Conservation (phyloP, 495 filamentous ascomycete genomes). For the Sordaria brevicollis region DNA sequence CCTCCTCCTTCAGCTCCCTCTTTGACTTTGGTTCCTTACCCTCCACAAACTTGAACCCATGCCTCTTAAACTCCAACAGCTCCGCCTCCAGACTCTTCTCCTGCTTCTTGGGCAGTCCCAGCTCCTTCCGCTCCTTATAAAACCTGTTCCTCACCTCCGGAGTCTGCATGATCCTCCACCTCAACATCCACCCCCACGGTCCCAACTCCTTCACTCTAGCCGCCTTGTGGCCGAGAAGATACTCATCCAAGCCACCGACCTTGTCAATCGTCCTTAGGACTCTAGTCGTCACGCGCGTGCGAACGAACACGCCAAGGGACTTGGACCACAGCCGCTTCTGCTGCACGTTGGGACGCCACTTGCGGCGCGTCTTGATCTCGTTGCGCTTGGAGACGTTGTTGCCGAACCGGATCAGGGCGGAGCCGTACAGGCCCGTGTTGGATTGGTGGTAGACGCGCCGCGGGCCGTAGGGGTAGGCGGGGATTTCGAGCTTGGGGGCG, state of each 20-base stretch:
- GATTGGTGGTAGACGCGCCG: conserved; percentile 73
- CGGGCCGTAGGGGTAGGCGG: conserved; percentile 80
- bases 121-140: conserved; percentile 33
- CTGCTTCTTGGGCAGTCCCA: conserved; percentile 32
- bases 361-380: conserved; percentile 73
- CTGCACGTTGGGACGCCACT: conserved; percentile 84
- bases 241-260: conserved; percentile 79
- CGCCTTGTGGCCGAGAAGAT: conserved; percentile 66
- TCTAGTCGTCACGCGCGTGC: conserved; percentile 62
- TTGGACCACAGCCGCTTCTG: conserved; percentile 64
- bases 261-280: conserved; percentile 83
- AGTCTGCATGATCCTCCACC: conserved; percentile 45
- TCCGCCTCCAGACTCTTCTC: conserved; percentile 34
- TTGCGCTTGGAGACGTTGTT: conserved; percentile 75
- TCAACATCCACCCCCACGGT: conserved; percentile 73
- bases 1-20: conserved; percentile 24
- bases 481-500: conserved; percentile 34
- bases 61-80: conserved; percentile 44
- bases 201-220: conserved; percentile 74
- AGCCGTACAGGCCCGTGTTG: conserved; percentile 78
- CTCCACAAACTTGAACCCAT: conserved; percentile 22
- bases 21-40: conserved; percentile 46
- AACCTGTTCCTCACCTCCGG: conserved; percentile 52
- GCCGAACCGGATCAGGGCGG: conserved; percentile 70
- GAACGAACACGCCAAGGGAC: conserved; percentile 52